Percentiles rank a stretch among this genome's conserved stretches.
These are phyloP conservation scores for Petunia secreta DNA, from an alignment of 257 asterid genomes.

Conservation along the genomic window DNA sequence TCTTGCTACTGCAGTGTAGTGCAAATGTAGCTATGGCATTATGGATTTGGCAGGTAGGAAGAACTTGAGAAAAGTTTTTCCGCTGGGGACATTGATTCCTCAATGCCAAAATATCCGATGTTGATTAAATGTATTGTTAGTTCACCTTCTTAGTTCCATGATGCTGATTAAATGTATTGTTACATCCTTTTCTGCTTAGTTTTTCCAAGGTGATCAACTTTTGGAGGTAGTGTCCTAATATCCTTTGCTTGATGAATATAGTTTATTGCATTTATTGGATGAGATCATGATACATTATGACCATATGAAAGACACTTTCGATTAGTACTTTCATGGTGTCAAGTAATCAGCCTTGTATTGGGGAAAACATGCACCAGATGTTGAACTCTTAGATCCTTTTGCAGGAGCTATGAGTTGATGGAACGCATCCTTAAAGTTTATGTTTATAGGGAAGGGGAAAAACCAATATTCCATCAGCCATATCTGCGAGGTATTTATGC, in stretches of 20 bases:
- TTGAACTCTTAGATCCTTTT: slow-evolving; percentile 27
- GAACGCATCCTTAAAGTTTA: slow-evolving; percentile 54
- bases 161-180: not conserved
- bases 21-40: not conserved
- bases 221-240: not conserved
- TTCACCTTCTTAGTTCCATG: not conserved
- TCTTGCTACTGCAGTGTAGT: not conserved
- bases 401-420: slow-evolving; percentile 73
- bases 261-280: slow-evolving; percentile 2
- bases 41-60: not conserved
- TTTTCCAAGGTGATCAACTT: not conserved
- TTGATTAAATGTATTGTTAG: not conserved
- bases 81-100: not conserved
- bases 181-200: slow-evolving; percentile 7
- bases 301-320: not conserved
- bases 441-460: slow-evolving; percentile 61
- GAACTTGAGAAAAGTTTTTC: not conserved
- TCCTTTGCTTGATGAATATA: not conserved
- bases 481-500: slow-evolving; percentile 58
- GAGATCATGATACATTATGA: not conserved
- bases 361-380: not conserved
- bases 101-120: not conserved
- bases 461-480: slow-evolving; percentile 63
- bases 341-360: slow-evolving; percentile 8
- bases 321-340: not conserved